Percentiles rank a stretch among this genome's conserved stretches.
Conservation (phyloP, 2,329 filamentous ascomycete genomes). For the Pestalotiopsis sp. region DNA sequence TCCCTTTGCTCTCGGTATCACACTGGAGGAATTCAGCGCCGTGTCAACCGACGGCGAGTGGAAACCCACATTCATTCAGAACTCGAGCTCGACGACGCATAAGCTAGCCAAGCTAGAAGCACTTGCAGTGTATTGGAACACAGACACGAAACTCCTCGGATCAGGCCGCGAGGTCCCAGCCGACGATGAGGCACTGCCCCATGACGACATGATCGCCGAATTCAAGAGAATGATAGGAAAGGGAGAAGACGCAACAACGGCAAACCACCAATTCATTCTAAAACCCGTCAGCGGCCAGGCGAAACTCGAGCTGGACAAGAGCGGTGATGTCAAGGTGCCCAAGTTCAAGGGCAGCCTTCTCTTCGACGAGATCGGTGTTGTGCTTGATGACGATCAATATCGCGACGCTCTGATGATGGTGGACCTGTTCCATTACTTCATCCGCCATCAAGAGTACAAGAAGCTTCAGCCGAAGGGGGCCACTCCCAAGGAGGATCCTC, state of each 20-base stretch:
- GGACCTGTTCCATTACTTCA: constrained; percentile 97
- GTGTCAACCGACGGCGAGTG: constrained; percentile 94
- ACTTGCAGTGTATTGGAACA: constrained; percentile 97
- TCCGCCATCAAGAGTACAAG: constrained; percentile 96
- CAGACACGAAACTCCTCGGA: constrained; percentile 81
- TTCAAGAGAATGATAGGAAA: constrained; percentile 81
- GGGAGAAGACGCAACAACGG: constrained; percentile 54
- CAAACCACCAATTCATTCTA: constrained; percentile 85
- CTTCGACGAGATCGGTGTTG: constrained; percentile 96
- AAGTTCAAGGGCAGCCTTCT: constrained; percentile 88
- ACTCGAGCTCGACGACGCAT: constrained; percentile 78
- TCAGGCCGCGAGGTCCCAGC: constrained; percentile 73
- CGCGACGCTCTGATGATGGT: constrained; percentile 97
- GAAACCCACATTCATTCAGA: constrained; percentile 94
- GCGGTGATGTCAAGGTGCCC: constrained; percentile 73
- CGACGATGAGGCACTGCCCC: constrained; percentile 61
- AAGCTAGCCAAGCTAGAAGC: constrained; percentile 91
- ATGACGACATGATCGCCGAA: constrained; percentile 74
- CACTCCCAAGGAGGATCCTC: constrained; percentile 83
- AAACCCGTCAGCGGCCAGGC: constrained; percentile 95
- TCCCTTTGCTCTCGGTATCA: constrained; percentile 90
- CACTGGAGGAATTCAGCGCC: constrained; percentile 93
- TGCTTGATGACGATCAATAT: constrained; percentile 97
- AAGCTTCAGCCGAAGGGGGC: constrained; percentile 82
- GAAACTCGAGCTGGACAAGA: constrained; percentile 93